Evolutionary conservation across 495 filamentous ascomycete genomes (phyloP).

Genomic region (Xylaria scruposa): DNA sequence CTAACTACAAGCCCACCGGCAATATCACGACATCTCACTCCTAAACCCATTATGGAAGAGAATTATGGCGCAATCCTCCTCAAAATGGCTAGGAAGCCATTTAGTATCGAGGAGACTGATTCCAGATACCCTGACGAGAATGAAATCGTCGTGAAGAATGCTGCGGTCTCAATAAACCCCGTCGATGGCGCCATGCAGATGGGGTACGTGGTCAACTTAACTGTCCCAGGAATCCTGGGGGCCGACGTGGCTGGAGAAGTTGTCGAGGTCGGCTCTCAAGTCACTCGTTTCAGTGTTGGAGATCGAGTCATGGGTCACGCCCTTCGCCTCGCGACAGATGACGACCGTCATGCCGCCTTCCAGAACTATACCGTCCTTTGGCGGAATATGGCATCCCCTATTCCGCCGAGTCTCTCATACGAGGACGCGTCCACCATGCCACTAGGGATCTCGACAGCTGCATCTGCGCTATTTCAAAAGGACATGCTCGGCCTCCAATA

Average conservation of each 20-base stretch:
- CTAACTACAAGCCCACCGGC: neutral
- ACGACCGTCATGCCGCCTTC: constrained; percentile 36
- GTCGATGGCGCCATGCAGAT: constrained; percentile 51
- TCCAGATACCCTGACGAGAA: constrained; percentile 26
- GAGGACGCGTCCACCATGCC: constrained; percentile 53
- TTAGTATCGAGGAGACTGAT: constrained; percentile 28
- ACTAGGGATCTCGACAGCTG: constrained; percentile 53
- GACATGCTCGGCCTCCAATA: constrained; percentile 40
- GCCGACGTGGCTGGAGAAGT: constrained; percentile 60
- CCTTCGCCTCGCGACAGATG: constrained; percentile 24
- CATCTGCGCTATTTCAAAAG: constrained; percentile 49
- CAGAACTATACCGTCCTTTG: constrained; percentile 47
- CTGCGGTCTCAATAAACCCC: constrained; percentile 48
- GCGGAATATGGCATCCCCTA: constrained; percentile 44
- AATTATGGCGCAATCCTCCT: constrained; percentile 32
- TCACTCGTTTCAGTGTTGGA: constrained; percentile 50
- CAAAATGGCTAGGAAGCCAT: constrained; percentile 21
- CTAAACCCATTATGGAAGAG: neutral
- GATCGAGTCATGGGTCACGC: constrained; percentile 50
- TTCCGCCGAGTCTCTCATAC: constrained; percentile 51
- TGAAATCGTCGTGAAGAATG: constrained; percentile 37
- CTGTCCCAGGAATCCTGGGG: constrained; percentile 58
- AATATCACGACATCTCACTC: neutral
- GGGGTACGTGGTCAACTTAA: constrained; percentile 30
- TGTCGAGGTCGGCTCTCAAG: constrained; percentile 50